Evolutionary conservation across 1,284 basidiomycete species (phyloP).

Genomic region (Boletus calvinii): DNA sequence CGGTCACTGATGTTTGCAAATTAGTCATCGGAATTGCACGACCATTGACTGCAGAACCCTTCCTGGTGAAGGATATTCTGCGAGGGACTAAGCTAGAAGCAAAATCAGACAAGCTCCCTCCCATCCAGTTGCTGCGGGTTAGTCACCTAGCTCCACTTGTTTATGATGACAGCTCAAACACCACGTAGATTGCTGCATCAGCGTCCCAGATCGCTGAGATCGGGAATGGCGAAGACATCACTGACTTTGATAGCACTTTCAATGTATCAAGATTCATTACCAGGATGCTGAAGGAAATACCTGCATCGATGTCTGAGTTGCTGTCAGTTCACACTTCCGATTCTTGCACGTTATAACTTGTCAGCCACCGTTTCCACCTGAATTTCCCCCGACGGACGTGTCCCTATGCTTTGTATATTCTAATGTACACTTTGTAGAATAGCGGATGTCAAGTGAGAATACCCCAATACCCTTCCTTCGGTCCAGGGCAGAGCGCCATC

Average conservation of each 20-base stretch:
- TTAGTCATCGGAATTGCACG: slow-evolving; percentile 46
- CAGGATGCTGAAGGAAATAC: slow-evolving; percentile 33
- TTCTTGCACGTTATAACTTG: not conserved
- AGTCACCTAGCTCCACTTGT: slow-evolving; percentile 9
- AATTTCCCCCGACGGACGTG: not conserved
- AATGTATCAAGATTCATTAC: slow-evolving; percentile 35
- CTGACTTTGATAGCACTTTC: slow-evolving; percentile 32
- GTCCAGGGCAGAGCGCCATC: slow-evolving; percentile 41
- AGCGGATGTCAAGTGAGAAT: not conserved
- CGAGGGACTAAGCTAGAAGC: slow-evolving; percentile 35
- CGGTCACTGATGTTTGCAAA: not conserved
- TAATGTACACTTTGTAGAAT: slow-evolving; percentile 16
- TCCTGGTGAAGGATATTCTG: slow-evolving; percentile 40
- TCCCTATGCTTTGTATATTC: not conserved
- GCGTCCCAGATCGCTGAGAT: slow-evolving; percentile 34
- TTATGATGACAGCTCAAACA: not conserved
- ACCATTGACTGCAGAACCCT: slow-evolving; percentile 45
- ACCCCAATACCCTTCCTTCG: slow-evolving; percentile 11
- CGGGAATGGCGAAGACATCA: slow-evolving; percentile 34
- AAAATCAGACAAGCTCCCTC: slow-evolving; percentile 30
- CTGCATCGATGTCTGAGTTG: slow-evolving; percentile 32
- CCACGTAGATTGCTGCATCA: slow-evolving; percentile 29
- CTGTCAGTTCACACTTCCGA: slow-evolving; percentile 18
- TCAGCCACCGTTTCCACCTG: not conserved
- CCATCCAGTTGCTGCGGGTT: slow-evolving; percentile 30